Conservation (phyloP, 495 filamentous ascomycete genomes). For the Parathielavia appendiculata region DNA sequence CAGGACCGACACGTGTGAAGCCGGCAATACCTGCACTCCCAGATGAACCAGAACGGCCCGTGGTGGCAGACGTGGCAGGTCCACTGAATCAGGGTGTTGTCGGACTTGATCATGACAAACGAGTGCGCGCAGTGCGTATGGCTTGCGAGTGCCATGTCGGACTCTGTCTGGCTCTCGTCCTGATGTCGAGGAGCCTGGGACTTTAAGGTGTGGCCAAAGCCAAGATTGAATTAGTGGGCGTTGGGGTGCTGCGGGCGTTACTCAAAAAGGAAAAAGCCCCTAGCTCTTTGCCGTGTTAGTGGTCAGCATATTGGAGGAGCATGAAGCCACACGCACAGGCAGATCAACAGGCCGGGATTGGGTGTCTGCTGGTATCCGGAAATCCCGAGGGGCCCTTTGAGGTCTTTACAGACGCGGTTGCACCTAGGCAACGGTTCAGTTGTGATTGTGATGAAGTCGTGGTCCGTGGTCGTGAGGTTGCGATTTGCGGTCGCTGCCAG, state of each 20-base stretch:
- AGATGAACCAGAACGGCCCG: slow-evolving; percentile 78
- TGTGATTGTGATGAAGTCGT: not conserved
- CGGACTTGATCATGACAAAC: slow-evolving; percentile 73
- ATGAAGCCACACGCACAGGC: slow-evolving; percentile 12
- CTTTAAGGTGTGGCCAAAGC: slow-evolving; percentile 11
- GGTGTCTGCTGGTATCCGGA: not conserved
- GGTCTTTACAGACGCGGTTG: not conserved
- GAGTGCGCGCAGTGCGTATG: slow-evolving; percentile 59
- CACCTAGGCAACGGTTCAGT: not conserved
- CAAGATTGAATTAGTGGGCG: not conserved
- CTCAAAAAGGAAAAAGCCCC: slow-evolving; percentile 20
- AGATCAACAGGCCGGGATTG: not conserved
- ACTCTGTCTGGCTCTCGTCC: not conserved
- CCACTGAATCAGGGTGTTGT: slow-evolving; percentile 71
- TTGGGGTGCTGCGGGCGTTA: slow-evolving; percentile 13
- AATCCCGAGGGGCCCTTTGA: not conserved
- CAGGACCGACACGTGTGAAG: slow-evolving; percentile 68
- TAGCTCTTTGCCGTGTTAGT: slow-evolving; percentile 22
- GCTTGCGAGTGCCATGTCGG: slow-evolving; percentile 57
- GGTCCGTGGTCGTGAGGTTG: not conserved
- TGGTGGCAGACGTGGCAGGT: slow-evolving; percentile 70
- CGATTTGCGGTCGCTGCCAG: slow-evolving; percentile 11
- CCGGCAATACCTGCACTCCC: slow-evolving; percentile 73
- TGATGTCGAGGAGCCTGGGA: not conserved
- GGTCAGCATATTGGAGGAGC: slow-evolving; percentile 4